Conservation (phyloP, 2,329 filamentous ascomycete genomes). For the Cytospora piceicola region DNA sequence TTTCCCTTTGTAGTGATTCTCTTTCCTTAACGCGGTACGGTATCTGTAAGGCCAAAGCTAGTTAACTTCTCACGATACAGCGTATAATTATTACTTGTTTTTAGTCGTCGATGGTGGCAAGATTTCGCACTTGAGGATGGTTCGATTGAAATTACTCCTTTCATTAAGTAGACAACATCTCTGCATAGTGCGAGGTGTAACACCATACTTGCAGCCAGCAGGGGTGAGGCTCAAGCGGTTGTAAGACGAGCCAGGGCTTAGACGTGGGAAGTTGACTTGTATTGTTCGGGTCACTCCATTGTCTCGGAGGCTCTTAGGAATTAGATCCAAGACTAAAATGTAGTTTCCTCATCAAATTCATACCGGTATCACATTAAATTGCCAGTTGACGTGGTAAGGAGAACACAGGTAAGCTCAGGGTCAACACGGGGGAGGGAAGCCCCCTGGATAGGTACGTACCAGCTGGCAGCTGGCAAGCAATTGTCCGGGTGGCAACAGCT, state of each 20-base stretch:
- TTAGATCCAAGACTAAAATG: neutral
- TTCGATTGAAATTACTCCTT: too few relatives aligned
- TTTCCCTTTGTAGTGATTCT: constrained; percentile 36
- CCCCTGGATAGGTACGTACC: neutral
- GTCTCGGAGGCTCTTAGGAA: constrained; percentile 1
- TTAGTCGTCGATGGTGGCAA: too few relatives aligned
- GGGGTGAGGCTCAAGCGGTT: constrained; percentile 30
- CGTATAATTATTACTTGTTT: too few relatives aligned
- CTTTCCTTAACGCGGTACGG: too few relatives aligned
- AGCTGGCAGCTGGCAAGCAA: neutral
- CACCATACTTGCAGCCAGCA: too few relatives aligned
- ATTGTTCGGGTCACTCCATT: constrained; percentile 9
- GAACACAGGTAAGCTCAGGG: neutral
- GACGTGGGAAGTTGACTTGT: neutral
- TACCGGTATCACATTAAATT: neutral
- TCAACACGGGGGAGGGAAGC: too few relatives aligned
- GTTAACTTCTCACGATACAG: too few relatives aligned
- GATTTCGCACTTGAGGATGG: too few relatives aligned
- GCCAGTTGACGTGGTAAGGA: neutral
- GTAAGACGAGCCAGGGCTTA: constrained; percentile 12
- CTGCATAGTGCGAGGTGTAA: too few relatives aligned
- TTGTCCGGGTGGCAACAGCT: too few relatives aligned
- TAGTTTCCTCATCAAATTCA: neutral
- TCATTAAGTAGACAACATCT: too few relatives aligned
- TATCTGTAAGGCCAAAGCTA: too few relatives aligned